Evolutionary conservation across 2,329 filamentous ascomycete genomes (phyloP), one percentile per base, ranked within the genome.

Genomic region (Sclerotinia nivalis): DNA sequence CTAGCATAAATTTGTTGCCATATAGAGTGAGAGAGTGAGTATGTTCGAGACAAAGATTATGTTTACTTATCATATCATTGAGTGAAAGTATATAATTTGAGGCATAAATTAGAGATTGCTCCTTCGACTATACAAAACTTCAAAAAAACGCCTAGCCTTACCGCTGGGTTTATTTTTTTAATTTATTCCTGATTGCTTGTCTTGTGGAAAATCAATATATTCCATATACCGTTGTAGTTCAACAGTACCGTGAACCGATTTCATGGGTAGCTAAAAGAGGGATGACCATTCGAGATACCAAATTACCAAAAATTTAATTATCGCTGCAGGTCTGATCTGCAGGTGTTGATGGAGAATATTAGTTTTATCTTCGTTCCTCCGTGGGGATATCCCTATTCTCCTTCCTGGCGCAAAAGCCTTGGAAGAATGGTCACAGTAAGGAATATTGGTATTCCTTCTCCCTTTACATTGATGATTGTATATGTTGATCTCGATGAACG

Each of bases 361-460:
- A 34, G 2, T 20, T 47, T 25, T 47, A 4, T 61, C 47, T 28
- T 59, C 31, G 22, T 25, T 25, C 9, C 37, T 45, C n/a, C n/a
- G 56, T 60, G 20, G 37, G 56, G n/a, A 61, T 49, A 61, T 61
- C 28, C 59, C 43, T 61, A 49, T 61, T 61, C 40, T 47, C 59
- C 59, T 49, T 62, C 12, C 18, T 62, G 28, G 43, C 20, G 37
- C 40, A 2, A 43, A 28, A 43, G 43, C 13, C 45, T 9, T 10
- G 55, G 34, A 40, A 40, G 31, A 45, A 45, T 60, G 40, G 28
- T 31, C 18, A 45, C 25, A 25, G 15, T 22, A 60, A 60, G 58
- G 58, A 60, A 61, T 31, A 47, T 61, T 28, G 25, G 47, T 34
- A 28, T 61, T 31, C 25, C 59, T 47, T 61, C 40, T 61, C 20